Base-by-base conservation (phyloP, 176 grass and related monocot genomes). In the Leersia perrieri region DNA sequence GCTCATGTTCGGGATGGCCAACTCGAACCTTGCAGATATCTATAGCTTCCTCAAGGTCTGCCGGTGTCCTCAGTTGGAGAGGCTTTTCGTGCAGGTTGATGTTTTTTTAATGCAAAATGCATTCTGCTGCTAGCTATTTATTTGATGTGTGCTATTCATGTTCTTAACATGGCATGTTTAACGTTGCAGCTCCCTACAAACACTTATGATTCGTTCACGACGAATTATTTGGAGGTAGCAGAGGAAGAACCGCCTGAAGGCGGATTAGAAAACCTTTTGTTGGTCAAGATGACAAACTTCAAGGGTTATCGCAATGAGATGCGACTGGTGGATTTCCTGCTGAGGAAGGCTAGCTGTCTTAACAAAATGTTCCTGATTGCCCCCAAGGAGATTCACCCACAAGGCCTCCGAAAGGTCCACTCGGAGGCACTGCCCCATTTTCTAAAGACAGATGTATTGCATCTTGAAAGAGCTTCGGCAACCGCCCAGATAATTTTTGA, bases 251-350 rank as follows among this genome's bases (percentile, higher is more conserved):
- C 90, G 6, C 95, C 95, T 7, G 78, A 87, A 73, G 92, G 87
- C 30, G 88, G 80, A 71, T 83, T 97, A 42, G 90, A 94, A 81
- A 87, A 92, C 70, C 89, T 97, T 64, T 79, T 32, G 51, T 67
- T 88, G 53, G 87, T 85, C 80, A 97, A 97, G 88, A 78, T 97
- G 78, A 91, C 75, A 75, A 92, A 89, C 76, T 97, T 94, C 88
- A 94, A 94, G 73, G 92, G 92, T 35, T 86, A 94, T 86, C 57
- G 73, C 51, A 94, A 94, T 78, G 95, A 97, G 92, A 77, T 85
- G 53, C 76, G 70, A 13, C 84, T 97, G 40, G 76, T 97, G 71
- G 78, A 76, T 28, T 97, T 90, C 75, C 80, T 97, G n/a, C 82
- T 97, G 73, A 87, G 77, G 30, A 92, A 89, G 18, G 77, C 83